Percentiles rank a stretch among this genome's conserved stretches.
phyloP scores from a whole-genome alignment of 768 basidiomycete species.

The Imleria badia region DNA sequence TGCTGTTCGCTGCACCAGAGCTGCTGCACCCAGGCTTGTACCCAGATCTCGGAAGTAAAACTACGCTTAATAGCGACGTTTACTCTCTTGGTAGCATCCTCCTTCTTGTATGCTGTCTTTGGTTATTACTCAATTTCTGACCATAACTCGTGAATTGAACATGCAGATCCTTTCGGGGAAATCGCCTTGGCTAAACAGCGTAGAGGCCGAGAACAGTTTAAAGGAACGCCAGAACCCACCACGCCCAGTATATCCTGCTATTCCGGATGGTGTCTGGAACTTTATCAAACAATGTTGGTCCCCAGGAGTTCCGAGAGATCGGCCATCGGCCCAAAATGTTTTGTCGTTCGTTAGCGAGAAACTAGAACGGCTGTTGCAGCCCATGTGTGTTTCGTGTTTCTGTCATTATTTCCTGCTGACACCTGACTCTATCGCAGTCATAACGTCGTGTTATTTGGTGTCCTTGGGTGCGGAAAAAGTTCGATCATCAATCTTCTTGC shows the following conservation, averaged over 20 bases:
- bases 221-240: neutral
- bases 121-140: neutral
- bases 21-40: neutral
- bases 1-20: slow-evolving; percentile 4
- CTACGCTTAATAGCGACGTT: neutral
- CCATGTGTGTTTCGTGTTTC: neutral
- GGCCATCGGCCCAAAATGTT: neutral
- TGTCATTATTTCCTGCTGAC: neutral
- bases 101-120: neutral
- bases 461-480: too few relatives aligned
- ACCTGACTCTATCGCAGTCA: neutral
- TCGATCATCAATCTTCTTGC: too few relatives aligned
- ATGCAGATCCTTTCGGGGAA: slow-evolving; percentile 1
- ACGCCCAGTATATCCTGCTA: neutral
- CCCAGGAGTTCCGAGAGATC: neutral
- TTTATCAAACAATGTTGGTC: slow-evolving; percentile 9
- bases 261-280: neutral
- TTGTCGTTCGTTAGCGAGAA: neutral
- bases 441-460: neutral
- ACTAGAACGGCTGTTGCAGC: neutral
- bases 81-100: slow-evolving; percentile 7
- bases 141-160: too few relatives aligned
- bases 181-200: neutral
- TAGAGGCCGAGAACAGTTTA: neutral
- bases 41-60: neutral